Conservation (phyloP, 1,284 basidiomycete species). For the Apiotrichum laibachii region DNA sequence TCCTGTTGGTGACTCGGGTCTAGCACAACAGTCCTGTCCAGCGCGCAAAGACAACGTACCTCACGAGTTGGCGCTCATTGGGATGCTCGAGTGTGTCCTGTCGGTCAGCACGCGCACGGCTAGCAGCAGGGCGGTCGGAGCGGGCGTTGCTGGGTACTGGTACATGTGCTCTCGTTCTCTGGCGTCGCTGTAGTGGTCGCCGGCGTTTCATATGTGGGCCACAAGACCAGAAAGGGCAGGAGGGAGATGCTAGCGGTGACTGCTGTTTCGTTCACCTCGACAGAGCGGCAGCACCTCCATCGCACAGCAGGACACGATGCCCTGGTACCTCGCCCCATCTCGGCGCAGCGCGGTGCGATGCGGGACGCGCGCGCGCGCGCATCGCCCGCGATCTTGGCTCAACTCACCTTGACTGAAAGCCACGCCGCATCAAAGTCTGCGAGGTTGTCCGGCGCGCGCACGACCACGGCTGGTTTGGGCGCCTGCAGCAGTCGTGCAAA, state of each 20-base stretch:
- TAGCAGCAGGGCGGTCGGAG: no score
- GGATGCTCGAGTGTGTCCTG: conserved; percentile 46
- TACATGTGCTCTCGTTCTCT: background rate
- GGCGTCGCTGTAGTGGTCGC: no score
- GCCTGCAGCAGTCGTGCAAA: conserved; percentile 44
- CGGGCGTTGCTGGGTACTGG: no score
- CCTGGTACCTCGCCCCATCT: no score
- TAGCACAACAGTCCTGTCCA: conserved; percentile 7
- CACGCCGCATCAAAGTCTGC: conserved; percentile 42
- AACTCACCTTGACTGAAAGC: conserved; percentile 34
- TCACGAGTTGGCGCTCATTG: conserved; percentile 45
- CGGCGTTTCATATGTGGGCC: no score
- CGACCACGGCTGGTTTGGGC: conserved; percentile 24
- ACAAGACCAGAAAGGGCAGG: no score
- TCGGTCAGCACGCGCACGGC: background rate
- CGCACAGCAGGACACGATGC: no score
- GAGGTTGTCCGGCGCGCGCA: conserved; percentile 32
- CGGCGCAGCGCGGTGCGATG: no score
- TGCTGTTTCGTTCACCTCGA: no score
- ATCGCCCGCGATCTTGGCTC: background rate
- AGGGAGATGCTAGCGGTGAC: no score
- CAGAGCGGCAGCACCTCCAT: no score
- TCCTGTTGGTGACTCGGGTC: no score
- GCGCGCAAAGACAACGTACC: conserved; percentile 18
- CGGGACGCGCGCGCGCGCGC: background rate